Evolutionary conservation across 2,329 filamentous ascomycete species (phyloP).

Genomic region (Fusarium robinianum): DNA sequence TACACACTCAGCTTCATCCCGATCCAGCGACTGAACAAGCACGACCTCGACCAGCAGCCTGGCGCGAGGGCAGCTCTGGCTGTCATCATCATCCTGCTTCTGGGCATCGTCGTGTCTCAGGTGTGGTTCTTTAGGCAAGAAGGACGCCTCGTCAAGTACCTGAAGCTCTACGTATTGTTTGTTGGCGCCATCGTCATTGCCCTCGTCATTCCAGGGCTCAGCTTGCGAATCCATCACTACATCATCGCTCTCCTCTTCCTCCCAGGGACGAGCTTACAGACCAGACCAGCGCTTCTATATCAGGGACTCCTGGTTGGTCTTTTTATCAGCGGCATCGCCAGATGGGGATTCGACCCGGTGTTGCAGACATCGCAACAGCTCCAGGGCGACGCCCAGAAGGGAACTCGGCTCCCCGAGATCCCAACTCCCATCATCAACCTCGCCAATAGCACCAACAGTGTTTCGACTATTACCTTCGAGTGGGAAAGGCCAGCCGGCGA

Average conservation of each 20-base stretch:
- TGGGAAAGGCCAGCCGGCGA: conserved; percentile 53
- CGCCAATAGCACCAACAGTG: conserved; percentile 42
- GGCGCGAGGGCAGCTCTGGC: conserved; percentile 84
- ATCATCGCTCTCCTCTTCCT: conserved; percentile 85
- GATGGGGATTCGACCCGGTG: conserved; percentile 91
- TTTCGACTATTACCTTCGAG: conserved; percentile 68
- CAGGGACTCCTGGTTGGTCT: conserved; percentile 89
- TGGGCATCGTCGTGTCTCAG: conserved; percentile 72
- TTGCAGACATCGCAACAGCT: conserved; percentile 80
- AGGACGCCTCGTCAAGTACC: conserved; percentile 75
- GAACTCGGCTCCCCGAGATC: conserved; percentile 63
- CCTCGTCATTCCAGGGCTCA: conserved; percentile 74
- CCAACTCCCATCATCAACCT: conserved; percentile 52
- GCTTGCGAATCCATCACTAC: conserved; percentile 92
- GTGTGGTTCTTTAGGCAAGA: conserved; percentile 86
- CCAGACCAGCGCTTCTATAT: conserved; percentile 79
- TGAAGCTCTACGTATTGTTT: conserved; percentile 77
- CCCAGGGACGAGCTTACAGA: conserved; percentile 87
- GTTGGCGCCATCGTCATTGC: conserved; percentile 68
- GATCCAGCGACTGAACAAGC: conserved; percentile 86
- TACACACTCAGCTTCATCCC: conserved; percentile 95
- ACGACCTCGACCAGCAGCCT: conserved; percentile 86
- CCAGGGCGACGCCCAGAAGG: conserved; percentile 67
- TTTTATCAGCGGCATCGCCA: conserved; percentile 87
- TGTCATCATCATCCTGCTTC: conserved; percentile 73